Evolutionary conservation across 768 basidiomycete species (phyloP).

Genomic region (Glaciozyma antarctica): DNA sequence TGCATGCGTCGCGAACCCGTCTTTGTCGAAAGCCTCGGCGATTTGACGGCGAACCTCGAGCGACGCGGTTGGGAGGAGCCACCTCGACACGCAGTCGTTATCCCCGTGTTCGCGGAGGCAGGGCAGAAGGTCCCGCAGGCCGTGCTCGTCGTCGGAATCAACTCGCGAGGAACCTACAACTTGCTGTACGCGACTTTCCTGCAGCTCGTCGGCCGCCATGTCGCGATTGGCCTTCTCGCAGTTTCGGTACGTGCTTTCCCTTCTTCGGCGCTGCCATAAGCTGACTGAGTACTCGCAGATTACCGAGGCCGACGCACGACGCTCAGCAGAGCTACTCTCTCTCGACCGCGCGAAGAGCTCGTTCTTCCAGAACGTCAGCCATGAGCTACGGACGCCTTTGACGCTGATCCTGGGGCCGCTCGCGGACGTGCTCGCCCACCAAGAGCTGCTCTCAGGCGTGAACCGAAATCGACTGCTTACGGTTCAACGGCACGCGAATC

Average conservation of each 20-base stretch:
- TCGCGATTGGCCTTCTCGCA: slow-evolving; percentile 20
- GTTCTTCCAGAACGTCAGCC: slow-evolving; percentile 16
- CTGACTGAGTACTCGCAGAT: not conserved
- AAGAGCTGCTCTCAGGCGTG: not conserved
- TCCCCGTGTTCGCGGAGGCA: slow-evolving; percentile 22
- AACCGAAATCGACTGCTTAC: slow-evolving; percentile 12
- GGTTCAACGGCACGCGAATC: slow-evolving; percentile 18
- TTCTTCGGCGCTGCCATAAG: not conserved
- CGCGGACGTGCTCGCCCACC: slow-evolving; percentile 16
- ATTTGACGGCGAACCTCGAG: slow-evolving; percentile 8
- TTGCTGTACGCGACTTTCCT: slow-evolving; percentile 20
- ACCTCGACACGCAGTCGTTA: slow-evolving; percentile 16
- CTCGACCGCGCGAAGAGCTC: slow-evolving; percentile 28
- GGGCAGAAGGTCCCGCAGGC: slow-evolving; percentile 11
- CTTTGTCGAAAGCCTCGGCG: slow-evolving; percentile 19
- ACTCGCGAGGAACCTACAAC: slow-evolving; percentile 10
- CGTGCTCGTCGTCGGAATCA: slow-evolving; percentile 23
- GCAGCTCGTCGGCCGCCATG: slow-evolving; percentile 17
- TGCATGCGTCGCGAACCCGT: slow-evolving; percentile 20
- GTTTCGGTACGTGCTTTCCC: slow-evolving; percentile 12
- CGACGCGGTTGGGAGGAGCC: slow-evolving; percentile 13
- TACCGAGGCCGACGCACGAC: slow-evolving; percentile 23
- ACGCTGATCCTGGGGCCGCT: slow-evolving; percentile 28
- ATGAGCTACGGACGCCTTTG: slow-evolving; percentile 28
- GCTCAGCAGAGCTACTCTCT: slow-evolving; percentile 20